Evolutionary conservation across 208 protist species (phyloP), one percentile per base, ranked within the genome.

Genomic region (Phytomonas francai): DNA sequence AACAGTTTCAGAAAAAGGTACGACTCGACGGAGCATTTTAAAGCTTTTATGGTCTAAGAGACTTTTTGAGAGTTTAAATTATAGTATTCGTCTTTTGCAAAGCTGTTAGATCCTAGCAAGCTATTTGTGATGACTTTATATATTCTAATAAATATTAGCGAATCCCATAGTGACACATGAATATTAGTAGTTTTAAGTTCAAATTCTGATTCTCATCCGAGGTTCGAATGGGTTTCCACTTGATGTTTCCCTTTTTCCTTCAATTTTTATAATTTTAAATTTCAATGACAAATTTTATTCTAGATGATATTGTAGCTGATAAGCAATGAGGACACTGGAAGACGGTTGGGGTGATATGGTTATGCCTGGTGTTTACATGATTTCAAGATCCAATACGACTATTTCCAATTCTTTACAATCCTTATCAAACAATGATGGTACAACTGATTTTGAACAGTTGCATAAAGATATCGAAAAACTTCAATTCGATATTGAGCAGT

Each of bases 331-430:
- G 0, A 33, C 61, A 33, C 2, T 8, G 6, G 65, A 58, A 42
- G 65, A 69, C 57, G 80, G 78, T 12, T 92, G 85, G 88, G 86
- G 86, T 33, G 76, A 85, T 27, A 88, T 89, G 86, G 79, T 91
- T 32, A 69, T 89, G 34, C 85, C 84, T 0, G 88, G 85, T 33
- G 88, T 92, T n/a, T 94, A 85, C 67, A 94, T 94, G 86, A 84
- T 88, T 67, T 71, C 73, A 36, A 31, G 84, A 3, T 56, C 71
- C n/a, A 67, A 58, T 25, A 33, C 59, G 27, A 56, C 8, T 9
- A 65, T 59, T 32, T 66, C 49, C n/a, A 64, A 27, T 61, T 33
- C 54, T 14, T 22, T 67, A 0, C 68, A 71, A 59, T 4, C 62
- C 31, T 49, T 49, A 67, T 57, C 59, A 34, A 72, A 62, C 3